Evolutionary conservation across 768 basidiomycete genomes (phyloP), one percentile per base, ranked within the genome.

Genomic region (Kwoniella heveanensis): DNA sequence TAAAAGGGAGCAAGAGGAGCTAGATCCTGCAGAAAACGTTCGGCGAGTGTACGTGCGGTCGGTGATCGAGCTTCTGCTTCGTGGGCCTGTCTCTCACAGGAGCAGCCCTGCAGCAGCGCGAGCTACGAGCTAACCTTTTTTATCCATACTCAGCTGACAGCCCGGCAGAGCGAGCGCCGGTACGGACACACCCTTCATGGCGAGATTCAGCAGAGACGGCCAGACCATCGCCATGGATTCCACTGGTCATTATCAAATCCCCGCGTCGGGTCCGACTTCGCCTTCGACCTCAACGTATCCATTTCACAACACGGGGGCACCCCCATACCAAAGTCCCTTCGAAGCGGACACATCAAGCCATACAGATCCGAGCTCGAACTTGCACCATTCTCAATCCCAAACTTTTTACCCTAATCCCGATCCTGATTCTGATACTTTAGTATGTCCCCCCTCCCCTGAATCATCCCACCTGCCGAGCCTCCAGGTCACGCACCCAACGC

Each of bases 401-500:
- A 9, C 39, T 44, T 44, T 44, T 44, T 44, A 44, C 39, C 39
- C 39, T 44, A 44, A 44, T 17, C 39, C 8, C 10, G 15, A 44
- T 44, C 8, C 17, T 44, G 15, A 44, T 44, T 3, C 17, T 44
- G 39, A 44, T 19, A 10, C 39, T 8, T 44, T 44, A 44, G 39
- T 17, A 44, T 44, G 39, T 44, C 39, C 39, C 39, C 39, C 39
- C 19, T 49, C 48, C 22, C 48, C 48, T 24, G 48, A 49, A 22
- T 22, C 22, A 22, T 22, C 22, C 48, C 48, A 49, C 25, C 48
- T 67, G 15, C 66, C 66, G 12, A 62, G 56, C 39, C 15, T 67
- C 1, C 66, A 67, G 24, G 56, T 67, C 19, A 67, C 61, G 17
- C 66, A 67, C n/a, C 66, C 66, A 2, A 67, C 66, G 6, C 66